These are phyloP conservation scores for Przewalskia tangutica DNA, from an alignment of 257 asterid genomes.

Conservation along the genomic window DNA sequence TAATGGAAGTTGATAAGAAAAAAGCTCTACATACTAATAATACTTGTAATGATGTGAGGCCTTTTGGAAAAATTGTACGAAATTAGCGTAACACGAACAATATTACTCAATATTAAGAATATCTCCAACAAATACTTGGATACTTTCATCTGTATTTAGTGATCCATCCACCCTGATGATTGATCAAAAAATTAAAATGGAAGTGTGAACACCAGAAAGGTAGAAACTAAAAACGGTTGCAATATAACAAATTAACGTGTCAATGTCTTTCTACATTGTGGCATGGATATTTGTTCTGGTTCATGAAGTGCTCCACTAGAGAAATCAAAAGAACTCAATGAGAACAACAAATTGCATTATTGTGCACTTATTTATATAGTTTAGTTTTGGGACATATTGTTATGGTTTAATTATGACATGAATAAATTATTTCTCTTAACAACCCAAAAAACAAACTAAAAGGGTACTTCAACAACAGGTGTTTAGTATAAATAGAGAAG, in stretches of 20 bases:
- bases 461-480: background rate
- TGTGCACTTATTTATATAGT: background rate
- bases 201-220: background rate
- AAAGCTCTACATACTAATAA: background rate
- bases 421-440: background rate
- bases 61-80: background rate
- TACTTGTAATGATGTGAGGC: background rate
- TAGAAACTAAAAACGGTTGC: background rate
- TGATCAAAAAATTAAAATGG: background rate
- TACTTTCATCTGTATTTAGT: too few species aligned
- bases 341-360: too few species aligned
- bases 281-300: background rate
- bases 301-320: constrained; percentile 11
- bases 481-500: constrained; percentile 9
- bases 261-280: too few species aligned
- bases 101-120: too few species aligned
- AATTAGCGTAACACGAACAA: background rate
- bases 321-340: too few species aligned
- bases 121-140: too few species aligned
- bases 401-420: too few species aligned
- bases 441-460: too few species aligned
- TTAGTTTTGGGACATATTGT: too few species aligned
- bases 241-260: background rate
- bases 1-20: background rate
- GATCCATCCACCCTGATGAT: background rate